phyloP scores from a whole-genome alignment of 768 basidiomycete species.

The Tremella fuciformis region DNA sequence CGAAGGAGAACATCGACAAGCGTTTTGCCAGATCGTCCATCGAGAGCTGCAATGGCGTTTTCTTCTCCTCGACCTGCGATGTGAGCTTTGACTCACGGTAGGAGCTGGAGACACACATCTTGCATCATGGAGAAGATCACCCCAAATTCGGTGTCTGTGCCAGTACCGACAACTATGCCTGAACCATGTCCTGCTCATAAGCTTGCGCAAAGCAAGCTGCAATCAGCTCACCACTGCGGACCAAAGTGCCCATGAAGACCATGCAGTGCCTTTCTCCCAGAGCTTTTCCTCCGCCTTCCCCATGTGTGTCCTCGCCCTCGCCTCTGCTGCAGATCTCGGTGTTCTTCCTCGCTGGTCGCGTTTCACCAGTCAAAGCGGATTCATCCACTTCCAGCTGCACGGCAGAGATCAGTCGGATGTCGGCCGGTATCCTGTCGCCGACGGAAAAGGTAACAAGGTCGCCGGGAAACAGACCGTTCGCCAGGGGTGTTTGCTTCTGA shows the following conservation, averaged over 20 bases:
- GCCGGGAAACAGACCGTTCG: slow-evolving; percentile 94
- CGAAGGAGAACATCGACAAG: slow-evolving; percentile 83
- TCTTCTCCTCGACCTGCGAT: slow-evolving; percentile 70
- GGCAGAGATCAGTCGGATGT: slow-evolving; percentile 76
- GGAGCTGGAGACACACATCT: slow-evolving; percentile 60
- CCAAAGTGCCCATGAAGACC: slow-evolving; percentile 93
- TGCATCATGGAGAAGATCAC: slow-evolving; percentile 98
- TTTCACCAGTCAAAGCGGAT: slow-evolving; percentile 92
- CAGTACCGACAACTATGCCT: slow-evolving; percentile 82
- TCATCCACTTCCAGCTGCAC: slow-evolving; percentile 92
- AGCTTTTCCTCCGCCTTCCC: slow-evolving; percentile 53
- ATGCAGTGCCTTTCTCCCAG: slow-evolving; percentile 83
- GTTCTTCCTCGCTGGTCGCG: slow-evolving; percentile 70
- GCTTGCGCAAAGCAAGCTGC: slow-evolving; percentile 6
- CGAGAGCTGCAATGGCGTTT: slow-evolving; percentile 84
- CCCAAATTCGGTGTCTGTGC: slow-evolving; percentile 86
- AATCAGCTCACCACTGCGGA: slow-evolving; percentile 69
- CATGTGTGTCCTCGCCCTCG: slow-evolving; percentile 54
- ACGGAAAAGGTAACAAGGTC: slow-evolving; percentile 85
- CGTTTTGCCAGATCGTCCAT: slow-evolving; percentile 97
- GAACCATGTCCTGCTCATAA: slow-evolving; percentile 65
- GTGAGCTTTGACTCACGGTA: neutral
- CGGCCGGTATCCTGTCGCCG: slow-evolving; percentile 91
- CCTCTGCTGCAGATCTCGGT: slow-evolving; percentile 57
- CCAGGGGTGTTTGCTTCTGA: slow-evolving; percentile 73